A percentile compares a stretch with the other conserved stretches of the same genome.
phyloP scores from a whole-genome alignment of 306 rosid genomes.

The Rosa chinensis region DNA sequence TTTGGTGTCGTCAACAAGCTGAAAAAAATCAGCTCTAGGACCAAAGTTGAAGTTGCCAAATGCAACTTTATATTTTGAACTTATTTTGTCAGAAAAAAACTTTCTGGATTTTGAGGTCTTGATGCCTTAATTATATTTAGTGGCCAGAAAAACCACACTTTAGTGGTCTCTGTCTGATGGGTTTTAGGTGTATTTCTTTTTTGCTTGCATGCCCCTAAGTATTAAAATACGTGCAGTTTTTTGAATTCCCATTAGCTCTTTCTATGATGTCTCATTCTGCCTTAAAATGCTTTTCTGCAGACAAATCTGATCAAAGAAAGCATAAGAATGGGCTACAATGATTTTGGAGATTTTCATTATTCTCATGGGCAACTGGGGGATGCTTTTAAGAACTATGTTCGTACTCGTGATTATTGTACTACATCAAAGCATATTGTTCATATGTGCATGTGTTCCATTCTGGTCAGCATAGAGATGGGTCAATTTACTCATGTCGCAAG shows the following conservation, averaged over 20 bases:
- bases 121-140: neutral
- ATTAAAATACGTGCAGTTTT: neutral
- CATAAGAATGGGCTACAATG: slow-evolving; percentile 98
- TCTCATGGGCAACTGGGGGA: slow-evolving; percentile 89
- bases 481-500: slow-evolving; percentile 92
- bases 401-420: slow-evolving; percentile 98
- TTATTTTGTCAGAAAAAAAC: neutral
- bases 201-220: neutral
- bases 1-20: neutral
- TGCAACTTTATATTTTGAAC: neutral
- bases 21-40: neutral
- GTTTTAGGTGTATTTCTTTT: neutral
- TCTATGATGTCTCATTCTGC: slow-evolving; percentile 18
- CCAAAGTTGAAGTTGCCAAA: neutral
- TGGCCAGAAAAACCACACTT: neutral
- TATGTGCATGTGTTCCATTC: slow-evolving; percentile 91
- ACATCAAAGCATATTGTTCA: slow-evolving; percentile 91
- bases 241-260: slow-evolving; percentile 8
- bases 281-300: slow-evolving; percentile 46
- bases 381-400: slow-evolving; percentile 86
- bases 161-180: neutral
- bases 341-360: slow-evolving; percentile 94
- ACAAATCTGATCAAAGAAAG: slow-evolving; percentile 98
- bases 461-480: slow-evolving; percentile 99
- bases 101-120: neutral